Base-by-base conservation (phyloP, 1,284 basidiomycete species). In the Waitea zeae region DNA sequence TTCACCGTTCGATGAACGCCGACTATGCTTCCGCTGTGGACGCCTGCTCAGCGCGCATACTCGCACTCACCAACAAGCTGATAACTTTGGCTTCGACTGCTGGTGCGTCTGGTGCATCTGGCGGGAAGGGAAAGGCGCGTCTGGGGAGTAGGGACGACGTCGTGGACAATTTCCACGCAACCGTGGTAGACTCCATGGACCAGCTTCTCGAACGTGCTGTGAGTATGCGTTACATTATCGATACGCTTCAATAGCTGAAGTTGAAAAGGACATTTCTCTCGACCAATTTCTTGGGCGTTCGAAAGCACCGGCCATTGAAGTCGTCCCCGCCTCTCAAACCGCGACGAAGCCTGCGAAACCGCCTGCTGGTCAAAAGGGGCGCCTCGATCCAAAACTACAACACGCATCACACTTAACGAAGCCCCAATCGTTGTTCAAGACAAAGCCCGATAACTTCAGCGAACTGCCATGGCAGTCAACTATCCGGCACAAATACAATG, bases 151-250 rank as follows among this genome's bases (percentile, higher is more conserved):
- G 79, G 45, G 87, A 90, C 42, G 81, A 90, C 54, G 63, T 92
- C 1, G 56, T 77, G 15, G 88, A 93, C 49, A 70, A 70, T 42
- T 95, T 89, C 51, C 67, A 77, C 41, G 61, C 67, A n/a, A 50
- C 70, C 20, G 67, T 93, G 0, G 78, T 87, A 12, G 86, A 92
- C 49, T 59, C 73, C 0, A 70, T 95, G 56, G 93, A 97, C 52
- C 65, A 70, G 26, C 52, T 96, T 37, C 57, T 95, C 37, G 93
- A 97, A 53, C 67, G 72, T 37, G 81, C 88, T 3, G 86, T 82
- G 45, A 52, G 74, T 59, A 30, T 34, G 35, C 28, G n/a, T 35
- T 37, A 31, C 15, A 30, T 22, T 19, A 5, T 22, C 1, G 9
- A 17, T 11, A 30, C 14, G 15, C 6, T 6, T 7, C 7, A 14